Base-by-base conservation (phyloP, 2,329 filamentous ascomycete species). In the Alternaria consortialis region DNA sequence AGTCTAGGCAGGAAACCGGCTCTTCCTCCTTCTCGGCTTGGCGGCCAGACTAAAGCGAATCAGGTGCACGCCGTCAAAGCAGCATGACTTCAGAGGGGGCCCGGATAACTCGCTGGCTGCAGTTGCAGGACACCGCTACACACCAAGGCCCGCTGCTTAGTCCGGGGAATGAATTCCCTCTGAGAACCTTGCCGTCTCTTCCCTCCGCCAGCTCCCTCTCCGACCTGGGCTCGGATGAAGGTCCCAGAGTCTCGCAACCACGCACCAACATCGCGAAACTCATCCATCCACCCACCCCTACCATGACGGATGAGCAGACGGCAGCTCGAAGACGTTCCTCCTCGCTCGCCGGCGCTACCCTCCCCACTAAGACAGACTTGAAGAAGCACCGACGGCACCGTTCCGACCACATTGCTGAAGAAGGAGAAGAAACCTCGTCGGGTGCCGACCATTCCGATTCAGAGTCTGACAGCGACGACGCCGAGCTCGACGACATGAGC, bases 401-500 rank as follows among this genome's bases (percentile, higher is more conserved):
- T 17, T 74, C 74, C 39, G 72, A 72, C 54, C 68, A 77, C 64
- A 78, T 77, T 51, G 66, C 68, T 54, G 75, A 79, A 67, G 74
- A 75, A 58, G 75, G 71, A 29, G 74, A 74, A 40, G 74, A 66
- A 32, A 60, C 66, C 20, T 65, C 65, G 32, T 75, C 70, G 13
- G 73, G 68, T 63, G 70, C 69, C 40, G 71, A 73, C 20, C 58
- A 43, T 32, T 76, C 75, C 5, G 73, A 74, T 53, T 74, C 68
- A 7, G 76, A 72, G 34, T 71, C 66, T 29, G 76, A 75, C 52
- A 79, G 79, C 69, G 78, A 77, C 52, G 87, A 88, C 68, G 83
- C 87, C 70, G 86, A 89, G 74, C 75, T 87, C 71, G 83, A 85
- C 69, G 80, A 84, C 64, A 80, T 87, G 67, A 85, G 87, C 29